A percentile compares a stretch with the other conserved stretches of the same genome.
Conservation (phyloP, 2,329 filamentous ascomycete species). For the Cladophialophora immunda region DNA sequence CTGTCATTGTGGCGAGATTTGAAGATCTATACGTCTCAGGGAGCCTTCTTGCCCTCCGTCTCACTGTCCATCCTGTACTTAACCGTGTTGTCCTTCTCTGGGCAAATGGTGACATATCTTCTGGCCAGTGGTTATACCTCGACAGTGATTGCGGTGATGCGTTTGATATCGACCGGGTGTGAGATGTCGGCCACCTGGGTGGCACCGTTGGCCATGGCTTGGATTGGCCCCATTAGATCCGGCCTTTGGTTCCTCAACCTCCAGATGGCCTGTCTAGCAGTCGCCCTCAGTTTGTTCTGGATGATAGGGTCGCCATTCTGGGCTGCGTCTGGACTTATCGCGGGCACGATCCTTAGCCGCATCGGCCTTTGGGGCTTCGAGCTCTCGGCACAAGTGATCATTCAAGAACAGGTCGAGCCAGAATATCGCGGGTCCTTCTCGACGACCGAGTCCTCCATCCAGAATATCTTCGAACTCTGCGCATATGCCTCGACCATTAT, state of each 20-base stretch:
- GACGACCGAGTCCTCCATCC: slow-evolving; percentile 70
- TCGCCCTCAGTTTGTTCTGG: slow-evolving; percentile 56
- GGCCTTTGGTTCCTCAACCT: slow-evolving; percentile 76
- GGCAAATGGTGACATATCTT: slow-evolving; percentile 65
- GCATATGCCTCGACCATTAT: slow-evolving; percentile 72
- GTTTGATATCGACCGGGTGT: slow-evolving; percentile 58
- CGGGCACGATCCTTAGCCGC: slow-evolving; percentile 64
- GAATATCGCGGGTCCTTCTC: slow-evolving; percentile 72
- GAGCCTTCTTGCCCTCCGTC: slow-evolving; percentile 56
- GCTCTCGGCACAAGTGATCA: slow-evolving; percentile 66
- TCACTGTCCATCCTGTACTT: slow-evolving; percentile 62
- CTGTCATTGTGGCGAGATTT: neutral
- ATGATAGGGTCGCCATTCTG: slow-evolving; percentile 47
- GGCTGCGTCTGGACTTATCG: slow-evolving; percentile 57
- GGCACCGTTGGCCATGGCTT: slow-evolving; percentile 59
- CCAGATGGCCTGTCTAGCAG: slow-evolving; percentile 67
- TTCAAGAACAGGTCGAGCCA: slow-evolving; percentile 65
- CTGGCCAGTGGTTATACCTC: slow-evolving; percentile 58
- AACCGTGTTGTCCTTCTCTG: slow-evolving; percentile 64
- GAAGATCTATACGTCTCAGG: slow-evolving; percentile 38
- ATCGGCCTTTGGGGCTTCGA: slow-evolving; percentile 71
- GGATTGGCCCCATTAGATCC: slow-evolving; percentile 67
- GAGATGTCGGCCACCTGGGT: slow-evolving; percentile 64
- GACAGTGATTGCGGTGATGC: slow-evolving; percentile 57
- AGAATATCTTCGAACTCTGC: slow-evolving; percentile 74